These are phyloP conservation scores for Huntiella bhutanensis DNA, from an alignment of 2,329 filamentous ascomycete genomes.

Conservation along the genomic window DNA sequence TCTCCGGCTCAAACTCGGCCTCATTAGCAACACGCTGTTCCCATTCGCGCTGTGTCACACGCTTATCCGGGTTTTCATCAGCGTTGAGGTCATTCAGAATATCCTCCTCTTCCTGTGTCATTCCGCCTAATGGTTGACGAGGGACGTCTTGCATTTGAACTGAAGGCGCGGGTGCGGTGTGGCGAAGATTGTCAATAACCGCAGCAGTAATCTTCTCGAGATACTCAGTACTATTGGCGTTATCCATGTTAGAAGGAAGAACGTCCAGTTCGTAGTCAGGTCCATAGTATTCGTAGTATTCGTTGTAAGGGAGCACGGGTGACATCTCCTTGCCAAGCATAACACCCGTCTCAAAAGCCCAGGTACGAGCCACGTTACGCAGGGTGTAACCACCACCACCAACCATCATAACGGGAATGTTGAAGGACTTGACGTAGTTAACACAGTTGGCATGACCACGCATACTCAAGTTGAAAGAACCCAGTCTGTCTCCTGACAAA, in stretches of 20 bases:
- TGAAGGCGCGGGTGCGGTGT: slow-evolving; percentile 70
- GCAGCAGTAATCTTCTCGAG: slow-evolving; percentile 65
- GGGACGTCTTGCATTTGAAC: slow-evolving; percentile 75
- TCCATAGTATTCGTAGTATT: slow-evolving; percentile 91
- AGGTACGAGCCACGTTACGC: slow-evolving; percentile 87
- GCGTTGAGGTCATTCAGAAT: slow-evolving; percentile 55
- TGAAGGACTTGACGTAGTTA: slow-evolving; percentile 71
- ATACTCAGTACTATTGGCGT: slow-evolving; percentile 69
- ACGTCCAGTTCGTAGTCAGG: slow-evolving; percentile 84
- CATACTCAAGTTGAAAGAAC: slow-evolving; percentile 97
- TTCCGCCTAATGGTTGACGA: slow-evolving; percentile 39
- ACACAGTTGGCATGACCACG: slow-evolving; percentile 89
- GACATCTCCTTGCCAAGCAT: slow-evolving; percentile 70
- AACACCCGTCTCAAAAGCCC: slow-evolving; percentile 89
- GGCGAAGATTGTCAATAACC: slow-evolving; percentile 70
- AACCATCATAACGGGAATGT: slow-evolving; percentile 73
- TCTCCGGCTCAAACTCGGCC: slow-evolving; percentile 61
- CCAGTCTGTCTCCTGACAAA: slow-evolving; percentile 79
- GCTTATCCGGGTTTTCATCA: slow-evolving; percentile 67
- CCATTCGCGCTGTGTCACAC: slow-evolving; percentile 64
- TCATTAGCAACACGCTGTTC: slow-evolving; percentile 60
- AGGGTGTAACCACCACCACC: slow-evolving; percentile 95
- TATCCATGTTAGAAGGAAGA: slow-evolving; percentile 72
- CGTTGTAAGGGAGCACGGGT: slow-evolving; percentile 77
- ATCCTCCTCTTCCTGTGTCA: slow-evolving; percentile 48